These are phyloP conservation scores for Cucumis variabilis DNA, from an alignment of 331 rosid species.

Conservation along the genomic window DNA sequence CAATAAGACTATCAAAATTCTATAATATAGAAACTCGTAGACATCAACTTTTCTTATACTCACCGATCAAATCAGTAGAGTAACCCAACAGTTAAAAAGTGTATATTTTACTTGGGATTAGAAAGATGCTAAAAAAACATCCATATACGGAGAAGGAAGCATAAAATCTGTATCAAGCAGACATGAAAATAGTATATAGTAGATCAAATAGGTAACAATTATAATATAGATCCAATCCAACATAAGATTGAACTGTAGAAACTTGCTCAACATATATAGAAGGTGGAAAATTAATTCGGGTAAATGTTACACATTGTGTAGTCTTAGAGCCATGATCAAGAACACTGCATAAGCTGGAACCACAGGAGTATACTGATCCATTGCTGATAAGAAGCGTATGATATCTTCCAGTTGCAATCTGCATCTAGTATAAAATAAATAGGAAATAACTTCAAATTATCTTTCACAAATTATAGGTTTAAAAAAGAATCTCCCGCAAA, in stretches of 20 bases:
- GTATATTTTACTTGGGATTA: neutral
- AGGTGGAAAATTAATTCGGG: conserved; percentile 72
- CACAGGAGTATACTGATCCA: too few relatives aligned
- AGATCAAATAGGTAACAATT: neutral
- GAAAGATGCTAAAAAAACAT: neutral
- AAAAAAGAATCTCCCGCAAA: neutral
- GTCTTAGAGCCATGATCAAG: conserved; percentile 93
- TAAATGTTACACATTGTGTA: conserved; percentile 77
- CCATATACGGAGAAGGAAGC: neutral
- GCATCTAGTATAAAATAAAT: conserved; percentile 70
- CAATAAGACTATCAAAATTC: neutral
- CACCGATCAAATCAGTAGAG: conserved; percentile 24
- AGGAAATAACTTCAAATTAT: conserved; percentile 33
- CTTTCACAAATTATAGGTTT: neutral
- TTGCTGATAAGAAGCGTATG: conserved; percentile 82
- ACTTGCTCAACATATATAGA: conserved; percentile 69
- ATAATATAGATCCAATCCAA: neutral
- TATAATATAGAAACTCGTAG: neutral
- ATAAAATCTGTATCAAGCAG: conserved; percentile 7
- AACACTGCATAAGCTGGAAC: conserved; percentile 89
- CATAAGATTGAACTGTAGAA: conserved; percentile 47
- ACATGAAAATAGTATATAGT: neutral
- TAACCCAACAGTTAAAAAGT: neutral
- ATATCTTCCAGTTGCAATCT: conserved; percentile 82
- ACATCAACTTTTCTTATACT: neutral